A percentile compares a stretch with the other conserved stretches of the same genome.
Evolutionary conservation across 805 yeast genomes (phyloP).

Genomic region (Ogataea pilisensis): DNA sequence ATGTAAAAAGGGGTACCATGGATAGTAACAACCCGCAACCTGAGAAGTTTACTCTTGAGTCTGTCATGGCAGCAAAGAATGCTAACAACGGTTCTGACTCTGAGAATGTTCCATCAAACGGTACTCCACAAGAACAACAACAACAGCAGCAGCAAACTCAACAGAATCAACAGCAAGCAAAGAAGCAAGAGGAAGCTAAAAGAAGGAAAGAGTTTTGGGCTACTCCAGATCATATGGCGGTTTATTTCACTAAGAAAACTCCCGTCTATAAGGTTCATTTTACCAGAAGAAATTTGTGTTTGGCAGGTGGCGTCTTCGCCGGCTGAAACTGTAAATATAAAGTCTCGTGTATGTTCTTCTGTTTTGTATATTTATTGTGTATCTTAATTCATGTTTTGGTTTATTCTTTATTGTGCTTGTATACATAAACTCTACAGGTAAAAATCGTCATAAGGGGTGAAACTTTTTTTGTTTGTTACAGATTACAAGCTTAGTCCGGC

Average conservation of each 20-base stretch:
- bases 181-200: constrained; percentile 41
- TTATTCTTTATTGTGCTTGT: neutral
- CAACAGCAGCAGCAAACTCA: constrained; percentile 15
- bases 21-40: constrained; percentile 68
- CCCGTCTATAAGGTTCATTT: constrained; percentile 92
- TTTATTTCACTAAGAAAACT: constrained; percentile 88
- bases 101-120: constrained; percentile 13
- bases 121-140: constrained; percentile 24
- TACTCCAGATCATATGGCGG: constrained; percentile 86
- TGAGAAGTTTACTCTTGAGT: constrained; percentile 48
- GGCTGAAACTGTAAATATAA: constrained; percentile 32
- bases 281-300: constrained; percentile 83
- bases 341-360: too few species aligned
- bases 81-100: constrained; percentile 26
- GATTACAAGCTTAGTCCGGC: too few species aligned
- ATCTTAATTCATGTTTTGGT: neutral
- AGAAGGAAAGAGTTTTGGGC: constrained; percentile 72
- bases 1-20: constrained; percentile 76
- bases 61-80: constrained; percentile 32
- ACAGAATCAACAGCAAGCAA: constrained; percentile 12
- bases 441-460: too few species aligned
- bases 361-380: neutral
- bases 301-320: constrained; percentile 87
- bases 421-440: neutral
- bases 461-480: too few species aligned